Percentiles rank a stretch among this genome's conserved stretches.
These are phyloP conservation scores for Beauveria varroae DNA, from an alignment of 2,329 filamentous ascomycete species.

Conservation along the genomic window DNA sequence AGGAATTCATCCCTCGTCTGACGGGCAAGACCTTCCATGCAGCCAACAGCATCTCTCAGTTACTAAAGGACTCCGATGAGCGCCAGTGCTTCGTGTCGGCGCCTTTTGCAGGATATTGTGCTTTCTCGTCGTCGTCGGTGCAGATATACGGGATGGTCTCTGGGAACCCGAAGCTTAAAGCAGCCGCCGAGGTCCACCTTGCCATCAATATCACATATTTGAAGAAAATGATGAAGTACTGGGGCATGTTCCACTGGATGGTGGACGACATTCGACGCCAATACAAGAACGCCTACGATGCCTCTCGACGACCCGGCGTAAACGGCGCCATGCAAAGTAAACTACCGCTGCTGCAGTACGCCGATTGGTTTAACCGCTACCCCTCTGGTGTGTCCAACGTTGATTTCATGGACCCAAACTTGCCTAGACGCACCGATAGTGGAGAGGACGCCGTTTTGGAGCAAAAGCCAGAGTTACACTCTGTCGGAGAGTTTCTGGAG, in stretches of 20 bases:
- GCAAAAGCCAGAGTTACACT: constrained; percentile 84
- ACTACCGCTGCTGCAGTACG: constrained; percentile 79
- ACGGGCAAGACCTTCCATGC: constrained; percentile 72
- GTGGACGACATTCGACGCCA: constrained; percentile 85
- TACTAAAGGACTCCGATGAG: constrained; percentile 73
- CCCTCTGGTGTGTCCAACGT: constrained; percentile 81
- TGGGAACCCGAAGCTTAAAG: constrained; percentile 67
- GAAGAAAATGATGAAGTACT: constrained; percentile 92
- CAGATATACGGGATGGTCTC: constrained; percentile 91
- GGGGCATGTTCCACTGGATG: constrained; percentile 98
- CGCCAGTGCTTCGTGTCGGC: constrained; percentile 65
- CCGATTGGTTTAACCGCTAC: constrained; percentile 95
- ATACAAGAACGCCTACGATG: constrained; percentile 78
- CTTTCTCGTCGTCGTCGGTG: constrained; percentile 88
- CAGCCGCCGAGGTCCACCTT: constrained; percentile 73
- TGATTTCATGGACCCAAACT: constrained; percentile 72
- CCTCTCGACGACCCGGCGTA: constrained; percentile 45
- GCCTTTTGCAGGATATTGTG: constrained; percentile 90
- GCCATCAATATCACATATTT: constrained; percentile 85
- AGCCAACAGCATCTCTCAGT: constrained; percentile 76
- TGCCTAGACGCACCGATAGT: constrained; percentile 61
- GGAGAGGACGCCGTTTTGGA: constrained; percentile 84
- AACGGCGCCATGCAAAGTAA: constrained; percentile 33
- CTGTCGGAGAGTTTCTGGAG: constrained; percentile 89
- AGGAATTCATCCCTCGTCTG: constrained; percentile 68